phyloP scores from a whole-genome alignment of 2,329 filamentous ascomycete species.

The Talaromyces sp. region DNA sequence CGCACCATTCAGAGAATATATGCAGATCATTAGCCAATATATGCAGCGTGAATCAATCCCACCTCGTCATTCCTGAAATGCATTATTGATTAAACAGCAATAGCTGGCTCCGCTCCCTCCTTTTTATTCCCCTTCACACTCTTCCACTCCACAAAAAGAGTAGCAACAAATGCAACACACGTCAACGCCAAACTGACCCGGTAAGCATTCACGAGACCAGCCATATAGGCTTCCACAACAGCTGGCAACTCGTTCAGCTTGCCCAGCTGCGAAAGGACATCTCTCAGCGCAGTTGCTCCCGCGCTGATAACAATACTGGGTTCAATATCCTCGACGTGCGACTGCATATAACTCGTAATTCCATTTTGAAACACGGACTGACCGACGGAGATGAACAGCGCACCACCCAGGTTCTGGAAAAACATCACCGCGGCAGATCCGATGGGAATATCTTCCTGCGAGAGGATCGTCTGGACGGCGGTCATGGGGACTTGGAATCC shows the following conservation, averaged over 20 bases:
- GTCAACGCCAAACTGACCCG: not conserved
- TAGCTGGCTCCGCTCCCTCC: not conserved
- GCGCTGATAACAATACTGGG: not conserved
- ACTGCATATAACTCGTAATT: constrained; percentile 19
- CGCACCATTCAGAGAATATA: not conserved
- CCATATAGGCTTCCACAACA: constrained; percentile 11
- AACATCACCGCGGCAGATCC: constrained; percentile 25
- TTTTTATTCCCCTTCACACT: constrained; percentile 7
- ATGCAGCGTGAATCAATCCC: no score
- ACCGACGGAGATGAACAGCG: constrained; percentile 26
- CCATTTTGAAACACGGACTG: constrained; percentile 29
- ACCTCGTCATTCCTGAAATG: no score
- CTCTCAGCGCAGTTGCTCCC: constrained; percentile 8
- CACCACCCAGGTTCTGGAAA: constrained; percentile 27
- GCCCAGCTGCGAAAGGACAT: not conserved
- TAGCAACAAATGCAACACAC: constrained; percentile 2
- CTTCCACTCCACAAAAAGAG: constrained; percentile 9
- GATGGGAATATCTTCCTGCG: constrained; percentile 24
- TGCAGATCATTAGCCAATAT: not conserved
- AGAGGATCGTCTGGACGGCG: constrained; percentile 21
- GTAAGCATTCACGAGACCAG: not conserved
- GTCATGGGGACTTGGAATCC: constrained; percentile 24
- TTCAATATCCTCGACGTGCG: constrained; percentile 7
- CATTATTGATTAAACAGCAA: not conserved
- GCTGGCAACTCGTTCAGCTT: not conserved